These are phyloP conservation scores for Setomelanomma holmii DNA, from an alignment of 2,329 filamentous ascomycete species.

Conservation along the genomic window DNA sequence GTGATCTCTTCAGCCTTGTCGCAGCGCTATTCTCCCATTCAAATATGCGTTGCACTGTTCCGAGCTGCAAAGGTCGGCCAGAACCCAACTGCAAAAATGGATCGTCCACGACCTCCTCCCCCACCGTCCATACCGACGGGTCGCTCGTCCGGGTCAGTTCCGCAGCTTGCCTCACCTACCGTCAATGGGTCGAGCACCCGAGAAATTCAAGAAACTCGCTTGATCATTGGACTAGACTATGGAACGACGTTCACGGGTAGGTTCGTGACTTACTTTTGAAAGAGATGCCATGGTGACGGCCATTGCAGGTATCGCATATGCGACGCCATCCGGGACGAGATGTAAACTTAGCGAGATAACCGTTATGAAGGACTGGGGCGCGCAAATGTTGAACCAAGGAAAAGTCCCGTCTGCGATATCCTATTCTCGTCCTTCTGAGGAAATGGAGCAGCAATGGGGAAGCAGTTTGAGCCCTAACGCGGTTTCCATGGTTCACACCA, in stretches of 20 bases:
- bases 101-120: background rate
- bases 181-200: background rate
- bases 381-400: slow-evolving; percentile 23
- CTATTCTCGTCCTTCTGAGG: slow-evolving; percentile 21
- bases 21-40: too few relatives aligned
- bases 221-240: slow-evolving; percentile 28
- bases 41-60: too few relatives aligned
- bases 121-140: background rate
- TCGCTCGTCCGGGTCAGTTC: background rate
- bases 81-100: background rate
- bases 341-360: slow-evolving; percentile 30
- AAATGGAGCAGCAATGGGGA: slow-evolving; percentile 29
- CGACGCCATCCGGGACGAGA: slow-evolving; percentile 6
- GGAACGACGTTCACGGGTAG: slow-evolving; percentile 29
- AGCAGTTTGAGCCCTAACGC: slow-evolving; percentile 24
- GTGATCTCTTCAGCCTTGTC: too few relatives aligned
- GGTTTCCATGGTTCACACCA: slow-evolving; percentile 40
- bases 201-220: slow-evolving; percentile 9
- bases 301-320: slow-evolving; percentile 21
- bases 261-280: background rate
- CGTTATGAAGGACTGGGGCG: slow-evolving; percentile 31
- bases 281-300: background rate
- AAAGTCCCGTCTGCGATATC: slow-evolving; percentile 42
- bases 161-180: background rate
- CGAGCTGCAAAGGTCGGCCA: background rate